These are phyloP conservation scores for Penicillium sp. DNA, from an alignment of 2,329 filamentous ascomycete species.

Conservation along the genomic window DNA sequence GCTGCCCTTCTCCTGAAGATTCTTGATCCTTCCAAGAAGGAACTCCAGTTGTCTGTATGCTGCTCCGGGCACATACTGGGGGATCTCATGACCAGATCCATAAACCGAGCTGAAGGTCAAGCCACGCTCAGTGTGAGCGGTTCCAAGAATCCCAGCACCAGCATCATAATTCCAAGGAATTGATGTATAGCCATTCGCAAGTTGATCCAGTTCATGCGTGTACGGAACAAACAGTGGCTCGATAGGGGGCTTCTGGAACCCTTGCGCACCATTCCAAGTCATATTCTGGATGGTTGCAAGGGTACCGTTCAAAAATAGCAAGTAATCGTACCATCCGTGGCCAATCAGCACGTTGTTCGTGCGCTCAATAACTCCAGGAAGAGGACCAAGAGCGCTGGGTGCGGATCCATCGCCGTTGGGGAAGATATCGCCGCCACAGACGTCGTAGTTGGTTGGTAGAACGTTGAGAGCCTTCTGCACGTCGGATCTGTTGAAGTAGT, in stretches of 20 bases:
- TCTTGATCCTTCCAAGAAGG: slow-evolving; percentile 68
- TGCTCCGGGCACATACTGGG: slow-evolving; percentile 68
- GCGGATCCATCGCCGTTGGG: slow-evolving; percentile 52
- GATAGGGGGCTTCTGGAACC: slow-evolving; percentile 64
- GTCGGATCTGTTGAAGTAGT: slow-evolving; percentile 71
- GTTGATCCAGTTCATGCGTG: slow-evolving; percentile 40
- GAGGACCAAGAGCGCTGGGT: slow-evolving; percentile 37
- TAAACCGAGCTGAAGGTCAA: slow-evolving; percentile 70
- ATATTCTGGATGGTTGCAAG: slow-evolving; percentile 77
- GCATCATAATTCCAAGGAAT: slow-evolving; percentile 45
- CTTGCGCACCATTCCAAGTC: slow-evolving; percentile 72
- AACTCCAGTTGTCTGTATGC: slow-evolving; percentile 75
- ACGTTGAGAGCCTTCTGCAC: slow-evolving; percentile 70
- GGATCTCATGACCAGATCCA: slow-evolving; percentile 64
- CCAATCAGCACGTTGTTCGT: slow-evolving; percentile 73
- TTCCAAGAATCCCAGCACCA: slow-evolving; percentile 69
- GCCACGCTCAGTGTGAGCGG: slow-evolving; percentile 71
- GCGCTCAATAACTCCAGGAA: slow-evolving; percentile 72
- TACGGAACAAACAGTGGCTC: slow-evolving; percentile 71
- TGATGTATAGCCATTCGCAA: slow-evolving; percentile 45
- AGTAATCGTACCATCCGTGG: slow-evolving; percentile 70
- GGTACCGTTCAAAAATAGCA: slow-evolving; percentile 69
- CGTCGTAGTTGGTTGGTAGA: slow-evolving; percentile 46
- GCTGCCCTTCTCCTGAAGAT: slow-evolving; percentile 38
- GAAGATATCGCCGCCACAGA: slow-evolving; percentile 42